These are phyloP conservation scores for Tolypocladium cylindrosporum DNA, from an alignment of 2,329 filamentous ascomycete genomes.

Conservation along the genomic window DNA sequence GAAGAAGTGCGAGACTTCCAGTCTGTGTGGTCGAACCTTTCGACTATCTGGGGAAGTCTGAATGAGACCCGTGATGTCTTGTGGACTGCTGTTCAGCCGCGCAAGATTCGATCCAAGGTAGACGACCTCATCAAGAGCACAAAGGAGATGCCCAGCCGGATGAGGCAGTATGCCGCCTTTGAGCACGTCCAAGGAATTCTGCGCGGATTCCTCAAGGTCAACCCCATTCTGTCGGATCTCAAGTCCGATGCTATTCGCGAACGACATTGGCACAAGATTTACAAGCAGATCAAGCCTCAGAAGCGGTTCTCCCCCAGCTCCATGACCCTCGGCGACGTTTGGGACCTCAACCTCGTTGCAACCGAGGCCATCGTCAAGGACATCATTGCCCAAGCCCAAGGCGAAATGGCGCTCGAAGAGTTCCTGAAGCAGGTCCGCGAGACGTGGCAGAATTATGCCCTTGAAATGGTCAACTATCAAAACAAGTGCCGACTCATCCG, in stretches of 20 bases:
- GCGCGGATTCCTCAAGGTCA: constrained; percentile 82
- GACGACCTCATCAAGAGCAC: constrained; percentile 95
- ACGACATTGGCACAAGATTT: constrained; percentile 95
- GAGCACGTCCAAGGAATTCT: constrained; percentile 93
- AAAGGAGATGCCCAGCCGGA: constrained; percentile 97
- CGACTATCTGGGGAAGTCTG: constrained; percentile 92
- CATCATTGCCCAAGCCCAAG: constrained; percentile 91
- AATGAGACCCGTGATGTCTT: constrained; percentile 87
- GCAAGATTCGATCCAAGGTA: constrained; percentile 82
- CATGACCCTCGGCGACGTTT: constrained; percentile 96
- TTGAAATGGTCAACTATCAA: constrained; percentile 95
- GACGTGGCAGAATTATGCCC: constrained; percentile 88
- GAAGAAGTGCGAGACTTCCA: constrained; percentile 99
- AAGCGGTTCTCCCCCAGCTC: constrained; percentile 91
- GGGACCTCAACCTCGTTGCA: constrained; percentile 85
- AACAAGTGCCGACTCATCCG: constrained; percentile 96
- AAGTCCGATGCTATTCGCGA: constrained; percentile 96
- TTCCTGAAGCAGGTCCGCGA: constrained; percentile 95
- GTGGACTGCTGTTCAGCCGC: constrained; percentile 92
- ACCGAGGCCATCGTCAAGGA: constrained; percentile 84
- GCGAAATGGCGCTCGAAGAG: constrained; percentile 96
- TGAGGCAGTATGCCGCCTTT: constrained; percentile 99
- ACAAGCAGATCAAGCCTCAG: constrained; percentile 85
- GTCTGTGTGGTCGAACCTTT: constrained; percentile 92
- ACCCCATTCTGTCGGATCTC: constrained; percentile 75